These are phyloP conservation scores for Schwanniomyces pseudopolymorphus DNA, from an alignment of 805 yeast genomes.

Conservation along the genomic window DNA sequence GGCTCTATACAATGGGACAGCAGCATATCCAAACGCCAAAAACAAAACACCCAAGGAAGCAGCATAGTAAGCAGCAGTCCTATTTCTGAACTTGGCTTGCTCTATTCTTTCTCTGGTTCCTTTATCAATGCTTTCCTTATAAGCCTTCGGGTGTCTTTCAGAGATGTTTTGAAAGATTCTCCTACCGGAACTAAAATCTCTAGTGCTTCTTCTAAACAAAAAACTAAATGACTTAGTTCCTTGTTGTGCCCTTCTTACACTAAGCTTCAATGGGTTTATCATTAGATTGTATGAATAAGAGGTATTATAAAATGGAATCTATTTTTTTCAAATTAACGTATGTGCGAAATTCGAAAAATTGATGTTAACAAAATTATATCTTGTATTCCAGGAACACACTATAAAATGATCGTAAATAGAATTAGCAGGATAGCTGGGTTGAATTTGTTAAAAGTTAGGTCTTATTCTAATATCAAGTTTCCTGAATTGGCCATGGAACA, in stretches of 20 bases:
- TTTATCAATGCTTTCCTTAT: constrained; percentile 4
- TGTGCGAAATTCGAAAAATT: background rate
- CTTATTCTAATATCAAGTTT: constrained; percentile 6
- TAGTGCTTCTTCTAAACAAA: background rate
- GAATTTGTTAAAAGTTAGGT: background rate
- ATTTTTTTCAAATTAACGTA: background rate
- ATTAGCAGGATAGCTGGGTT: background rate
- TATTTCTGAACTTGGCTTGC: constrained; percentile 35
- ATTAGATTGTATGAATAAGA: background rate
- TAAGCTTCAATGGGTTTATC: background rate
- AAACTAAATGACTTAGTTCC: background rate
- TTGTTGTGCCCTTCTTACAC: background rate
- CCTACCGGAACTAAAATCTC: background rate
- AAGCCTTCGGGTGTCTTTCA: background rate
- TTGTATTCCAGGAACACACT: background rate
- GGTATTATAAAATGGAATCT: background rate
- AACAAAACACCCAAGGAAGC: constrained; percentile 68
- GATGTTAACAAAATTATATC: background rate
- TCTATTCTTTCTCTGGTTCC: constrained; percentile 24
- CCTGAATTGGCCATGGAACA: constrained; percentile 4
- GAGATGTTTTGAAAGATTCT: background rate
- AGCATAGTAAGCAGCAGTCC: constrained; percentile 64
- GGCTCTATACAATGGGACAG: constrained; percentile 90
- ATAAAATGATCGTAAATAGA: background rate
- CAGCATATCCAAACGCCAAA: constrained; percentile 78